A percentile compares a stretch with the other conserved stretches of the same genome.
phyloP scores from a whole-genome alignment of 2,329 filamentous ascomycete species.

The Trichoderma arundinaceum region DNA sequence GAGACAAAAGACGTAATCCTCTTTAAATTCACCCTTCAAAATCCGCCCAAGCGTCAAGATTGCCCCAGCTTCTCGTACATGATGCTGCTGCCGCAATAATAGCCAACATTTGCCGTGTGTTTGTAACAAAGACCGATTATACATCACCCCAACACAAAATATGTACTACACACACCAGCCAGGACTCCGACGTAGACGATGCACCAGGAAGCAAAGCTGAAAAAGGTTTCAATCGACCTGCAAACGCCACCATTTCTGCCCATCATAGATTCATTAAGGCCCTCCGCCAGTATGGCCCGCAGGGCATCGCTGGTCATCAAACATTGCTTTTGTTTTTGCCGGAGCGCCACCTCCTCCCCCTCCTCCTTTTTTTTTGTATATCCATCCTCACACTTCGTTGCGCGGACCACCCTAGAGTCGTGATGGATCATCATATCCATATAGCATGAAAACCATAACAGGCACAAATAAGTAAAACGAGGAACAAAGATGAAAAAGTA shows the following conservation, averaged over 20 bases:
- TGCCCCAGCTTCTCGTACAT: neutral
- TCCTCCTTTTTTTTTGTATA: neutral
- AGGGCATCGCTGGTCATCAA: constrained; percentile 20
- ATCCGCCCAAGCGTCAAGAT: neutral
- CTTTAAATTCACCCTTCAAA: neutral
- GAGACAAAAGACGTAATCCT: neutral
- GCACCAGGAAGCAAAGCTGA: constrained; percentile 1
- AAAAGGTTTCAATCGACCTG: constrained; percentile 12
- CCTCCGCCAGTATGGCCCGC: constrained; percentile 22
- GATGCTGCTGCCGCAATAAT: neutral
- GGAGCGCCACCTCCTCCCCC: constrained; percentile 1
- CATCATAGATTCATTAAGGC: constrained; percentile 31
- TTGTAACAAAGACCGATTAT: neutral
- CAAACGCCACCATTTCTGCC: constrained; percentile 22
- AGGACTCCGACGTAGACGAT: constrained; percentile 5
- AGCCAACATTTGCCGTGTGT: neutral
- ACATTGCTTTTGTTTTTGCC: constrained; percentile 25
- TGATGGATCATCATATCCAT: neutral
- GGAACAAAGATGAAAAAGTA: neutral
- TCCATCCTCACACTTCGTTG: neutral
- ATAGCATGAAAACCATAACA: neutral
- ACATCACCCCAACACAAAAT: constrained; percentile 24
- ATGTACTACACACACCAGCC: constrained; percentile 19
- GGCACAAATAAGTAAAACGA: neutral
- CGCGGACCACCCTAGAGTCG: neutral